phyloP scores from a whole-genome alignment of 2,329 filamentous ascomycete genomes.

The Elsinoe perseae region DNA sequence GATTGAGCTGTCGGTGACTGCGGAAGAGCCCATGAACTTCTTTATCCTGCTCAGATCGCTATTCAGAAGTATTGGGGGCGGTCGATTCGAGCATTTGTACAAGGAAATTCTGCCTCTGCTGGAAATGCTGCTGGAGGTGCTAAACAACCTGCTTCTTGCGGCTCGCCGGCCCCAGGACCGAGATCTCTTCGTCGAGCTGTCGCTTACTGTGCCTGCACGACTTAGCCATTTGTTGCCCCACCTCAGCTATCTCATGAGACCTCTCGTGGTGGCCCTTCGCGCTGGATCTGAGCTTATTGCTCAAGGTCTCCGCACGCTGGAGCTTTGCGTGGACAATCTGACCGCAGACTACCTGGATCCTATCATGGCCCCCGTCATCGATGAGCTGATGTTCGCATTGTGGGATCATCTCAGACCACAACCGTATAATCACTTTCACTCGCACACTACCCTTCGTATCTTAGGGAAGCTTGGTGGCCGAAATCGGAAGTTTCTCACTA shows the following conservation, averaged over 20 bases:
- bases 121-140: constrained; percentile 94
- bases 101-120: constrained; percentile 94
- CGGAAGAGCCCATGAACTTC: constrained; percentile 97
- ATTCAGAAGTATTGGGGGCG: constrained; percentile 93
- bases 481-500: constrained; percentile 91
- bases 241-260: constrained; percentile 92
- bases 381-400: constrained; percentile 94
- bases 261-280: constrained; percentile 87
- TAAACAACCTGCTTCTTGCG: constrained; percentile 88
- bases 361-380: constrained; percentile 98
- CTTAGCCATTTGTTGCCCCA: constrained; percentile 93
- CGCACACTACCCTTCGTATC: constrained; percentile 95
- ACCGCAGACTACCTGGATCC: constrained; percentile 97
- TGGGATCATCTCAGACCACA: constrained; percentile 92
- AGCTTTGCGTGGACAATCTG: constrained; percentile 95
- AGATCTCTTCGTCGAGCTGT: constrained; percentile 94
- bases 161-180: constrained; percentile 84
- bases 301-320: constrained; percentile 84
- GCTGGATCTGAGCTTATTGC: constrained; percentile 90
- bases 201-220: constrained; percentile 87
- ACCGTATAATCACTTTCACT: constrained; percentile 94
- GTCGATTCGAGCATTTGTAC: constrained; percentile 94
- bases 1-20: constrained; percentile 89
- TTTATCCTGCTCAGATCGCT: constrained; percentile 86
- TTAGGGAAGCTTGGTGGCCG: constrained; percentile 91